Evolutionary conservation across 768 basidiomycete species (phyloP).

Genomic region (Asterophora parasitica): DNA sequence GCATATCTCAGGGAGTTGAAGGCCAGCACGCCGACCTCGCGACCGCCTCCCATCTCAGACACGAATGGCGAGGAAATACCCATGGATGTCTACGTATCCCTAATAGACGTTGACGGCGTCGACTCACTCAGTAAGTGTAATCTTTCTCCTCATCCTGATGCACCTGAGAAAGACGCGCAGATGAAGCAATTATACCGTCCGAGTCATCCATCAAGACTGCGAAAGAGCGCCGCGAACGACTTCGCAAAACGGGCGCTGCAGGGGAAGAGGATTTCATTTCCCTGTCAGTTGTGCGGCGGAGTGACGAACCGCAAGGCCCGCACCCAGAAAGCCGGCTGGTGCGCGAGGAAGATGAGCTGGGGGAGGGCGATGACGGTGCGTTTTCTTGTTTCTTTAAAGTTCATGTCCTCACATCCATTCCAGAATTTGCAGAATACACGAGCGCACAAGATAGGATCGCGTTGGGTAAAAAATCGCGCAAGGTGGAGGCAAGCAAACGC

Average conservation of each 20-base stretch:
- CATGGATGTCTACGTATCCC: constrained; percentile 38
- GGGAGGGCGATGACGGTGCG: constrained; percentile 84
- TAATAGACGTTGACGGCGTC: constrained; percentile 26
- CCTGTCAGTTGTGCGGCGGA: constrained; percentile 56
- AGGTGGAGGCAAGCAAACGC: constrained; percentile 60
- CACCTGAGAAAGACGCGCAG: constrained; percentile 11
- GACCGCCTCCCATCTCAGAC: constrained; percentile 36
- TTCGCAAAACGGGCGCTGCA: constrained; percentile 44
- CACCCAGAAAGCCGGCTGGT: constrained; percentile 81
- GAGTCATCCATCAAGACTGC: constrained; percentile 68
- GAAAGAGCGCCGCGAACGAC: constrained; percentile 69
- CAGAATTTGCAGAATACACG: constrained; percentile 85
- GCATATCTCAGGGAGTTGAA: constrained; percentile 75
- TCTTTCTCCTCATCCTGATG: neutral
- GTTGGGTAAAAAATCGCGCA: constrained; percentile 76
- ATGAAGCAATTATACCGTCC: constrained; percentile 54
- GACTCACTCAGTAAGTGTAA: constrained; percentile 27
- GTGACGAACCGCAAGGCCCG: constrained; percentile 58
- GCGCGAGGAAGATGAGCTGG: constrained; percentile 84
- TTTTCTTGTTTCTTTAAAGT: neutral
- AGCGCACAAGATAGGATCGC: constrained; percentile 85
- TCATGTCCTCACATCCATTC: neutral
- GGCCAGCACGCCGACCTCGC: constrained; percentile 63
- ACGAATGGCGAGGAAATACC: constrained; percentile 52
- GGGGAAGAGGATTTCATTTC: constrained; percentile 76